Conservation (phyloP, 805 yeast genomes). For the Candida easanensis region DNA sequence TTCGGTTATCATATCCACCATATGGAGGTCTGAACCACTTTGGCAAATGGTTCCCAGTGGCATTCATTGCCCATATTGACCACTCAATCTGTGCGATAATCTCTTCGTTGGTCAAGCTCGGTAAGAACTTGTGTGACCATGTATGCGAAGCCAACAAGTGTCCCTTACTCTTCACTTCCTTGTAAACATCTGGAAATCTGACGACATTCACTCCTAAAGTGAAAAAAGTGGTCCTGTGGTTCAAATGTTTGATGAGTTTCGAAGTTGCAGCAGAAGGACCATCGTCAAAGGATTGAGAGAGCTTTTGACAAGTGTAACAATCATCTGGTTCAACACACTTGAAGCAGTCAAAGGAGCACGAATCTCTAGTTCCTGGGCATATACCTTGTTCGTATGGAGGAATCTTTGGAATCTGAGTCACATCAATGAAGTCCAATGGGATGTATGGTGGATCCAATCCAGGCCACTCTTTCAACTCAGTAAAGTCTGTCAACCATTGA, state of each 20-base stretch:
- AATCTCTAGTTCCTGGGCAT: conserved; percentile 52
- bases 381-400: conserved; percentile 52
- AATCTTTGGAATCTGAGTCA: conserved; percentile 47
- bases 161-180: conserved; percentile 52
- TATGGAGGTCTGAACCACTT: conserved; percentile 96
- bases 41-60: conserved; percentile 83
- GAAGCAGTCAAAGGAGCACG: conserved; percentile 85
- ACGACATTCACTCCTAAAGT: conserved; percentile 81
- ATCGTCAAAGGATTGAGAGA: conserved; percentile 92
- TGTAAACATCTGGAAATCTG: conserved; percentile 70
- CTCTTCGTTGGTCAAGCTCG: conserved; percentile 72
- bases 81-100: conserved; percentile 88
- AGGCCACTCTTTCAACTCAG: conserved; percentile 82
- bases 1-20: conserved; percentile 89
- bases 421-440: conserved; percentile 68
- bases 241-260: conserved; percentile 51
- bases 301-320: conserved; percentile 64
- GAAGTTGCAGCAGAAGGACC: conserved; percentile 83
- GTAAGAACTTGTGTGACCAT: conserved; percentile 88
- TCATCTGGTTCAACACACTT: conserved; percentile 78
- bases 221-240: conserved; percentile 71
- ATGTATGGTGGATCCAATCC: conserved; percentile 84
- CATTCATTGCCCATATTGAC: conserved; percentile 98
- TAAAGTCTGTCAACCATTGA: conserved; percentile 69
- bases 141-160: conserved; percentile 88